Evolutionary conservation across 768 basidiomycete genomes (phyloP).

Genomic region (Suillus tomentosus): DNA sequence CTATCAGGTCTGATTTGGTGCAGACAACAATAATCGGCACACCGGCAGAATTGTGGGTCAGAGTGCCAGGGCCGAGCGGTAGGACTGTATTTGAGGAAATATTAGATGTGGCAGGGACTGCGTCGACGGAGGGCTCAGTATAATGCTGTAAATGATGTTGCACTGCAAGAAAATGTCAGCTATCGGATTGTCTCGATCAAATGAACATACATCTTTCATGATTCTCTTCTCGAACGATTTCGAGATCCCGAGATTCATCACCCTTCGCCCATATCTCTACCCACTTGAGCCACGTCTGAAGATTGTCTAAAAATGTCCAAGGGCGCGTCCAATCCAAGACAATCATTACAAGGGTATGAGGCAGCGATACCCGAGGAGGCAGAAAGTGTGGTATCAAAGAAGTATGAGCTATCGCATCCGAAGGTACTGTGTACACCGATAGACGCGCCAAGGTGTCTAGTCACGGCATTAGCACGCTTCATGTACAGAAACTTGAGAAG

Average conservation of each 20-base stretch:
- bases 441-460: constrained; percentile 86
- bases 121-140: constrained; percentile 72
- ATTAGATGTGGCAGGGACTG: constrained; percentile 61
- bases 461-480: constrained; percentile 11
- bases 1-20: constrained; percentile 92
- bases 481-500: constrained; percentile 10
- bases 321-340: constrained; percentile 95
- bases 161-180: constrained; percentile 47
- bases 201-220: constrained; percentile 72
- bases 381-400: constrained; percentile 77
- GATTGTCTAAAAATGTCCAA: constrained; percentile 85
- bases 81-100: constrained; percentile 66
- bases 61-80: constrained; percentile 81
- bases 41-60: constrained; percentile 86
- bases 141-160: constrained; percentile 91
- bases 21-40: constrained; percentile 88
- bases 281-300: constrained; percentile 85
- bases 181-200: background rate
- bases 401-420: constrained; percentile 69
- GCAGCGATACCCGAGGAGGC: constrained; percentile 65
- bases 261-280: constrained; percentile 79
- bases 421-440: constrained; percentile 90
- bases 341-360: constrained; percentile 79
- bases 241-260: constrained; percentile 66
- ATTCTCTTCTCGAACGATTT: constrained; percentile 77